Evolutionary conservation across 2,329 filamentous ascomycete species (phyloP).

Genomic region (Cladophialophora yegresii): DNA sequence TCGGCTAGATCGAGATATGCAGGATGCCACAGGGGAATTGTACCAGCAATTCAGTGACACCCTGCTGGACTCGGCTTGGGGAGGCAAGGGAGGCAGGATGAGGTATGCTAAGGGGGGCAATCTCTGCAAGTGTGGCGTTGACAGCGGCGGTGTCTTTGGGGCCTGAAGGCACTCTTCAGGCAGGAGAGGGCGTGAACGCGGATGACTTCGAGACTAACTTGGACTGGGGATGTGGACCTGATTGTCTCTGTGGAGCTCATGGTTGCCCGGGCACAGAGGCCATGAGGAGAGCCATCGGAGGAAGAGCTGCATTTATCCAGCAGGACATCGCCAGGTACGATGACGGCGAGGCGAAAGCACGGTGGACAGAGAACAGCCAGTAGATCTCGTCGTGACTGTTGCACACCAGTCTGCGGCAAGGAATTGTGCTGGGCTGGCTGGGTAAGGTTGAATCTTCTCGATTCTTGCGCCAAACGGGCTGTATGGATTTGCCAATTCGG

Average conservation of each 20-base stretch:
- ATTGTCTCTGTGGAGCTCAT: background rate
- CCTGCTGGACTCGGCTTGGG: background rate
- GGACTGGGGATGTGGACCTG: background rate
- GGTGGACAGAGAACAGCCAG: background rate
- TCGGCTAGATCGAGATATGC: background rate
- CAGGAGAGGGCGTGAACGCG: background rate
- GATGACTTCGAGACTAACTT: background rate
- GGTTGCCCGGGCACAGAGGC: background rate
- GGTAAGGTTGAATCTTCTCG: background rate
- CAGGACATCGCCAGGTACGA: background rate
- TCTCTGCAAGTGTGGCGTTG: background rate
- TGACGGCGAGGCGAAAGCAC: background rate
- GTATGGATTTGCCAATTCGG: conserved; percentile 12
- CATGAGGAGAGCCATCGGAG: background rate
- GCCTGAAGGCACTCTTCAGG: background rate
- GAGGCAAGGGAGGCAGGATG: background rate
- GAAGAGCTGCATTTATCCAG: background rate
- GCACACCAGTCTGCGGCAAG: background rate
- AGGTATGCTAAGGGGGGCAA: background rate
- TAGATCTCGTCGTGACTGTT: background rate
- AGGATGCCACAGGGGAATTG: background rate
- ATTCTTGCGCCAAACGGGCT: background rate
- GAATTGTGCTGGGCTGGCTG: background rate
- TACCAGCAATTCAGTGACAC: background rate
- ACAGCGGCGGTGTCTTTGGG: background rate